Percentiles rank a stretch among this genome's conserved stretches.
Conservation (phyloP, 1,284 basidiomycete genomes). For the Mycosarcoma mackinlayi region DNA sequence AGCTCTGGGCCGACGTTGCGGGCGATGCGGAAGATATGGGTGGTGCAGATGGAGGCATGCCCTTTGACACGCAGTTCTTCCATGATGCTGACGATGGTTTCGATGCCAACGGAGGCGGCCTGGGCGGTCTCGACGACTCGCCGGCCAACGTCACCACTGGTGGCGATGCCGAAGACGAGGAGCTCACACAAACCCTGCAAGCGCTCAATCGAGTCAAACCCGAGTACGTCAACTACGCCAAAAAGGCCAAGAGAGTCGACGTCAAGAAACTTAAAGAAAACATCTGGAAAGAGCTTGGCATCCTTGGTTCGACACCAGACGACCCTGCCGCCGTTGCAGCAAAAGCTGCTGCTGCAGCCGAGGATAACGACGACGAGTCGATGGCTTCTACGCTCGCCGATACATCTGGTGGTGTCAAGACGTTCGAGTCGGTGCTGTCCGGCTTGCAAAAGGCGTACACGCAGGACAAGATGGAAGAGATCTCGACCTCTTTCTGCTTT, state of each 20-base stretch:
- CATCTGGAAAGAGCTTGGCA: conserved; percentile 87
- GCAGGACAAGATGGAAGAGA: conserved; percentile 92
- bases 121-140: conserved; percentile 36
- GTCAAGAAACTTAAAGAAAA: conserved; percentile 97
- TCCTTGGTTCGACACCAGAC: conserved; percentile 26
- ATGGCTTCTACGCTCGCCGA: conserved; percentile 16
- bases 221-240: conserved; percentile 92
- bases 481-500: conserved; percentile 99
- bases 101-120: conserved; percentile 41
- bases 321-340: conserved; percentile 22
- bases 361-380: conserved; percentile 27
- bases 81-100: conserved; percentile 84
- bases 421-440: conserved; percentile 84
- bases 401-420: conserved; percentile 28
- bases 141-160: conserved; percentile 59
- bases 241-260: conserved; percentile 95
- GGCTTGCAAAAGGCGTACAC: conserved; percentile 86
- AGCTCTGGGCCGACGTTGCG: conserved; percentile 93
- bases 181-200: conserved; percentile 83
- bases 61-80: conserved; percentile 97
- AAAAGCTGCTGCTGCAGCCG: conserved; percentile 20
- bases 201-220: conserved; percentile 81
- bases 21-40: conserved; percentile 31
- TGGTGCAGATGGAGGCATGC: conserved; percentile 67
- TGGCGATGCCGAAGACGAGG: conserved; percentile 78